Evolutionary conservation across 2,329 filamentous ascomycete species (phyloP), one percentile per base, ranked within the genome.

Genomic region (Hypoxylon rubiginosum): DNA sequence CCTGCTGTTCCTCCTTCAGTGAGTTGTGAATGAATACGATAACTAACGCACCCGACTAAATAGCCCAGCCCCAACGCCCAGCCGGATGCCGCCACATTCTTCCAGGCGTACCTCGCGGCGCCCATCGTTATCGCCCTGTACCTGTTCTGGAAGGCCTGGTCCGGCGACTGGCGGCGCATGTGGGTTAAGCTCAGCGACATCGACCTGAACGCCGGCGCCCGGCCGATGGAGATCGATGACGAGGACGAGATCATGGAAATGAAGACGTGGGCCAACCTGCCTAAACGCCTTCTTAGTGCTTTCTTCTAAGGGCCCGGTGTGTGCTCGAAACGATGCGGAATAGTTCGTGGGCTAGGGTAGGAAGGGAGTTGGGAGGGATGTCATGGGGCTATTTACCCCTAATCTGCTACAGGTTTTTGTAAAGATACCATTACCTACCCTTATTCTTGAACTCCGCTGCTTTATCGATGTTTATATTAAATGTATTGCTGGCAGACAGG

Each of bases 91-190:
- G 64, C 83, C 62, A 78, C 74, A 46, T 92, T 91, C 80, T 92
- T 92, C 81, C 74, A 83, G 51, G 34, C 34, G 3, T 90, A 88
- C 73, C 81, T 90, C 11, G 87, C 87, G 8, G 81, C 82, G 0
- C 85, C 86, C 0, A 80, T 90, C n/a, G 83, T 88, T 39, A 66
- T 89, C 17, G 46, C 73, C 0, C 84, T 88, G 69, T 92, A 91
- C 74, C 53, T 93, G 6, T 83, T 81, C 11, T 93, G 91, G 82
- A 93, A 93, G 79, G 1, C 91, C 46, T 86, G 76, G 48, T 76
- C 79, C 15, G 74, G 80, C 66, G 85, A 86, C 75, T 84, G 83
- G 75, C 87, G 85, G n/a, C 75, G 34, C 34, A 36, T 86, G 21
- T 83, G 90, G 64, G 80, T 92, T 21, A 82, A 85, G 2, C 80